phyloP scores from a whole-genome alignment of 345 rosid genomes.

The Odontarrhena argentea region DNA sequence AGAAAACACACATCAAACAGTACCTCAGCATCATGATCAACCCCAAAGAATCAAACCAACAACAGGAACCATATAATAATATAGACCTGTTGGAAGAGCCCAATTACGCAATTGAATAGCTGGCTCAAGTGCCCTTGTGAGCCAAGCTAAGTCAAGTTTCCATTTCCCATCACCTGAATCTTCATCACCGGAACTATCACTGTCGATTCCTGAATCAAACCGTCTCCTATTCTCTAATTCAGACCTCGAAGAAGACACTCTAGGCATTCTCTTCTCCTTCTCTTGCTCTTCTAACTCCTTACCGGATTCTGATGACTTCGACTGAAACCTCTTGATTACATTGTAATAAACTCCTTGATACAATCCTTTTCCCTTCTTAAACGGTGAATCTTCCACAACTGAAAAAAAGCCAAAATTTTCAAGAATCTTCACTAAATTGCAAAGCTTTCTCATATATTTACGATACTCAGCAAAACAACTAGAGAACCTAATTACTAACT shows the following conservation, averaged over 20 bases:
- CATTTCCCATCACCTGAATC: conserved; percentile 56
- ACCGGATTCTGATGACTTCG: conserved; percentile 48
- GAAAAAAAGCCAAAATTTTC: not conserved
- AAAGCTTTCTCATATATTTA: not conserved
- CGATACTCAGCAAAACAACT: too few relatives aligned
- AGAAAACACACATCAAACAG: conserved; percentile 26
- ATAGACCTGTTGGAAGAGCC: conserved; percentile 77
- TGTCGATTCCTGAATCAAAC: conserved; percentile 36
- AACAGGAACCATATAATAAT: conserved; percentile 5
- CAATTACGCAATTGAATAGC: conserved; percentile 74
- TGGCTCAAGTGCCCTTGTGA: conserved; percentile 75
- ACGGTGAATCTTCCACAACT: conserved; percentile 32
- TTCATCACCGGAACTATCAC: conserved; percentile 55
- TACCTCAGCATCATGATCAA: conserved; percentile 23
- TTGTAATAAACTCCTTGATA: conserved; percentile 47
- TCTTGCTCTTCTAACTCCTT: conserved; percentile 36
- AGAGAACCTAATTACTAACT: too few relatives aligned
- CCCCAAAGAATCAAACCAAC: not conserved
- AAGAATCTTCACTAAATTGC: conserved; percentile 8
- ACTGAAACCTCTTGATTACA: conserved; percentile 50
- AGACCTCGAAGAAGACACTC: conserved; percentile 35
- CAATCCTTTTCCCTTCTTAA: conserved; percentile 43
- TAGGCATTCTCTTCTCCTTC: conserved; percentile 35
- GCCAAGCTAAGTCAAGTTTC: conserved; percentile 80
- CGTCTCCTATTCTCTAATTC: conserved; percentile 34